Percentiles rank a stretch among this genome's conserved stretches.
Evolutionary conservation across 2,329 filamentous ascomycete genomes (phyloP).

Genomic region (Talaromyces pinophilus): DNA sequence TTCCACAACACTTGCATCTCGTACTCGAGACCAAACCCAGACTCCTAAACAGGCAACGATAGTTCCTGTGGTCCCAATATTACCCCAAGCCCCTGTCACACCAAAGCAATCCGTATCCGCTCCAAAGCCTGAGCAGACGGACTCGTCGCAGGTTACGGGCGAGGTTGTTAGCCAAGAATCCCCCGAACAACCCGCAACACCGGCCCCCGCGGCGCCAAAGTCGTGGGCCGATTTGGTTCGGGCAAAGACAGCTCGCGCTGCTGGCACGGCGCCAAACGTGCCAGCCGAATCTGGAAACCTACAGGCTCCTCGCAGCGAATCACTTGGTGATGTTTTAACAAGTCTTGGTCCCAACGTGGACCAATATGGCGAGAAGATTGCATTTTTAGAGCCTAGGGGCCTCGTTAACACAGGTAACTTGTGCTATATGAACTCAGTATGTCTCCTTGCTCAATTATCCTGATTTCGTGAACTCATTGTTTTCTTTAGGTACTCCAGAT

Average conservation of each 20-base stretch:
- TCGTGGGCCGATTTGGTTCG: slow-evolving; percentile 71
- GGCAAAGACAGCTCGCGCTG: slow-evolving; percentile 44
- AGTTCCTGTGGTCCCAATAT: slow-evolving; percentile 54
- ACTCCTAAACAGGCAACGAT: slow-evolving; percentile 41
- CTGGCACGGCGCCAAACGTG: slow-evolving; percentile 33
- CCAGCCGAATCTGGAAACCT: slow-evolving; percentile 43
- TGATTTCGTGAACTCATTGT: slow-evolving; percentile 38
- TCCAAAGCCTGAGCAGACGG: slow-evolving; percentile 39
- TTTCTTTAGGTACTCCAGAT: slow-evolving; percentile 79
- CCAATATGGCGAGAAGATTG: slow-evolving; percentile 61
- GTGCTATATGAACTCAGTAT: slow-evolving; percentile 99
- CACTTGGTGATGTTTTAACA: slow-evolving; percentile 74
- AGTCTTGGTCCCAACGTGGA: slow-evolving; percentile 68
- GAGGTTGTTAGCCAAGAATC: slow-evolving; percentile 10
- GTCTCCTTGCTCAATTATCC: slow-evolving; percentile 38
- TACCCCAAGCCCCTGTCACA: slow-evolving; percentile 41
- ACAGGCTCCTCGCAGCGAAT: slow-evolving; percentile 55
- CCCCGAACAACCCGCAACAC: slow-evolving; percentile 40
- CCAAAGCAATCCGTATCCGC: slow-evolving; percentile 34
- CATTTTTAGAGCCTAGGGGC: slow-evolving; percentile 88
- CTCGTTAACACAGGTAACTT: slow-evolving; percentile 97
- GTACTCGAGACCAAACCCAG: slow-evolving; percentile 37
- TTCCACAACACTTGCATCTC: slow-evolving; percentile 45
- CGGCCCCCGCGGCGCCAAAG: slow-evolving; percentile 55
- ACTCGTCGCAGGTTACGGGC: slow-evolving; percentile 7